Conservation (phyloP, 164 flowering plant species). For the Aristolochia californica region DNA sequence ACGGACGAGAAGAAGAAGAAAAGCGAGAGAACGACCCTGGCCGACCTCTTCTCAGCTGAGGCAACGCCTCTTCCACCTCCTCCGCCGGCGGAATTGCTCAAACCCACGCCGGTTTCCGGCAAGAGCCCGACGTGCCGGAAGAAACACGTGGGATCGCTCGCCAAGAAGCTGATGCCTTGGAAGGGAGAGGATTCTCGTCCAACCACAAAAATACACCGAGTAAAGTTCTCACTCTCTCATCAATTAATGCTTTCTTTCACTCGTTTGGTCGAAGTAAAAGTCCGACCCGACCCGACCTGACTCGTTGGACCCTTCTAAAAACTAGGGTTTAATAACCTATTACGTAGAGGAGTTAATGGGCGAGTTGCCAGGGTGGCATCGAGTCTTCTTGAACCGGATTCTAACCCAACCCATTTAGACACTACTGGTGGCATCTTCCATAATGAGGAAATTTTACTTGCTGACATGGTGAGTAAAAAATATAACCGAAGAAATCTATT, state of each 20-base stretch:
- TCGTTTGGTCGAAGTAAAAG: neutral
- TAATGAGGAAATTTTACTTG: no score
- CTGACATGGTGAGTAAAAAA: no score
- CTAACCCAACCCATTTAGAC: no score
- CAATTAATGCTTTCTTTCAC: conserved; percentile 1
- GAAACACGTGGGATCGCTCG: conserved; percentile 23
- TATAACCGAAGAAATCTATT: no score
- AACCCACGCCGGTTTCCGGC: neutral
- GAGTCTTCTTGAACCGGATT: no score
- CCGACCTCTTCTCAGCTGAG: conserved; percentile 56
- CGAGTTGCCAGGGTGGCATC: no score
- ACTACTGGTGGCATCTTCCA: no score
- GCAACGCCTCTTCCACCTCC: conserved; percentile 1
- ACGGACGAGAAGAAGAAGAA: conserved; percentile 15
- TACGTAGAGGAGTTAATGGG: no score
- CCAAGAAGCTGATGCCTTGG: conserved; percentile 36
- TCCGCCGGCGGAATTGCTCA: neutral
- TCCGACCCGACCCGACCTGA: no score
- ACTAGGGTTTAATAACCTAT: no score
- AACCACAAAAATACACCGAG: conserved; percentile 36
- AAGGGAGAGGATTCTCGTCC: conserved; percentile 35
- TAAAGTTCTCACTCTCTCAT: conserved; percentile 15
- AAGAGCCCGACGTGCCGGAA: conserved; percentile 11
- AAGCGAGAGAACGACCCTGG: conserved; percentile 40
- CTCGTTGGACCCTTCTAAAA: no score